A percentile compares a stretch with the other conserved stretches of the same genome.
Conservation (phyloP, 108 stramenopile genomes). For the Cafeteria roenbergensis region DNA sequence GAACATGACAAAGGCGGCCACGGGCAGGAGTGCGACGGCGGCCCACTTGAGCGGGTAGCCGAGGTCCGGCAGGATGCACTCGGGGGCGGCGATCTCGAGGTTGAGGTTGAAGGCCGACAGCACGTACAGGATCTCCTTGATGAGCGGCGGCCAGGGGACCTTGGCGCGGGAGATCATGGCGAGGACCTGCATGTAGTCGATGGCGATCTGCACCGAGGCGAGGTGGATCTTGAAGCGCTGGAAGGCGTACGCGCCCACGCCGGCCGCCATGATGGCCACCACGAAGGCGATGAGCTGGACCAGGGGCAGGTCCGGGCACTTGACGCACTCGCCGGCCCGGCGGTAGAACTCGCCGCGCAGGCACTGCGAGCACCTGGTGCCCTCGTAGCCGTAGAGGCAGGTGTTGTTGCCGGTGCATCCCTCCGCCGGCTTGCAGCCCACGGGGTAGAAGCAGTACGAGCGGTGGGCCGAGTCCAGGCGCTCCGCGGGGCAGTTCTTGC, state of each 20-base stretch:
- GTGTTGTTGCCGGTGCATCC: not conserved
- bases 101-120: conserved; percentile 22
- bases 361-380: conserved; percentile 12
- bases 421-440: not conserved
- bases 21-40: conserved; percentile 6
- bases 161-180: conserved; percentile 20
- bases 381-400: not conserved
- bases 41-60: conserved; percentile 27
- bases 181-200: conserved; percentile 30
- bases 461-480: not conserved
- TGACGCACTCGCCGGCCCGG: conserved; percentile 18
- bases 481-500: not conserved
- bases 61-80: conserved; percentile 20
- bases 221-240: conserved; percentile 22
- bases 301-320: conserved; percentile 23
- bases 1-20: not conserved
- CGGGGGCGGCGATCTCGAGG: conserved; percentile 28
- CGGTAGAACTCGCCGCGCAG: conserved; percentile 14
- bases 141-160: conserved; percentile 21
- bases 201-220: conserved; percentile 19
- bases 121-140: conserved; percentile 12
- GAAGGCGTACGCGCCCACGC: conserved; percentile 17
- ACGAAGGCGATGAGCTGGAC: conserved; percentile 1
- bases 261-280: conserved; percentile 1
- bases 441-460: not conserved